Evolutionary conservation across 2,329 filamentous ascomycete genomes (phyloP), one percentile per base, ranked within the genome.

Genomic region (Hypocreales sp.): DNA sequence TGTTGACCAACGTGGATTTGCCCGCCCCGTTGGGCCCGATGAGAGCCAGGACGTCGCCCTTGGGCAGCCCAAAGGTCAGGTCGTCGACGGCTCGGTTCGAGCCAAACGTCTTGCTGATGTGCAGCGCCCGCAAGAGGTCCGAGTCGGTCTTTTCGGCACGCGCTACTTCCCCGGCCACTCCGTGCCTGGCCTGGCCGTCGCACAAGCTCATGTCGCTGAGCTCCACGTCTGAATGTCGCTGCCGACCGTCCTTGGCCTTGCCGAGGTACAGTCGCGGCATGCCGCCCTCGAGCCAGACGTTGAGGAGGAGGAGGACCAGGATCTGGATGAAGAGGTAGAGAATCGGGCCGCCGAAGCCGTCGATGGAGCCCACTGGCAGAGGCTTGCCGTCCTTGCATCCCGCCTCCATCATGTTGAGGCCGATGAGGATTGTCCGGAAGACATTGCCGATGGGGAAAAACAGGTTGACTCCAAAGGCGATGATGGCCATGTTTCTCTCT

Each of bases 1-100:
- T 58, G 7, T 73, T 79, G 41, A 92, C 87, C 1, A 78, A 84
- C 0, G 81, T 90, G 0, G 74, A 80, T 43, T 93, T 92, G 28
- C 83, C 83, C 2, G 83, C 83, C 9, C 82, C 82, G 44, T 92
- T 92, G 5, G 82, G 81, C 0, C 83, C 83, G 3, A 92, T 64
- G 0, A 92, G 61, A 0, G 81, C 81, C 47, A 87, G 87, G 1
- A 87, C 77, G 45, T 90, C 75, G 28, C 78, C 73, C 30, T 67
- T 67, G 8, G 68, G 64, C 8, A 92, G 73, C 12, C 76, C 74
- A 38, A 92, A 87, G 0, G 76, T 79, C 15, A 86, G 67, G 41
- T 92, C 77, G 37, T 87, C 72, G 9, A 92, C 80, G 5, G 80
- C 82, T 4, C 72, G 65, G 37, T 75, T 73, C 31, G 61, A 61